Base-by-base conservation (phyloP, 2,329 filamentous ascomycete species). In the Phoma sp. region DNA sequence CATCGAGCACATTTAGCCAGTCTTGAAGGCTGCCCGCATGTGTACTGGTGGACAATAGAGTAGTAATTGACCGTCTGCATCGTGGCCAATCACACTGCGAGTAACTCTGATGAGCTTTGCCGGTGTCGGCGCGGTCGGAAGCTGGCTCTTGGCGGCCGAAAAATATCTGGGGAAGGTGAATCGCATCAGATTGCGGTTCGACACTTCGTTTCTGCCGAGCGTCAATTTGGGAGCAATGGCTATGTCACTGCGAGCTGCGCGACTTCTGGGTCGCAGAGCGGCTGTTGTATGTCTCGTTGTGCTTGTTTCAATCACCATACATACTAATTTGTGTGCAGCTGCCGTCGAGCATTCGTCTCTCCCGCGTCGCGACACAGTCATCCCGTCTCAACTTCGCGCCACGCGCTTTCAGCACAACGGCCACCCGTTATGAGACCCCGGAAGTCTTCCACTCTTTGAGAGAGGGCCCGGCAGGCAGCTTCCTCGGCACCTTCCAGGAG, bases 401-500 rank as follows among this genome's bases (percentile, higher is more conserved):
- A 25, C 69, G 69, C 48, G 32, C 67, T 26, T 71, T 74, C 55
- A 58, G 54, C 37, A 66, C 68, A 6, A 62, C 64, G 4, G 26
- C 52, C n/a, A 38, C 50, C 25, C 67, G 64, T 29, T 51, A 52
- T 42, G 65, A 73, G 10, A 48, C 60, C 5, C 67, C 69, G 9
- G 68, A 74, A 42, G 72, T 75, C 53, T 90, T 90, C 67, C 85
- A 85, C 53, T 83, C 87, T 2, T 84, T 89, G 70, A 79, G 85
- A 50, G 82, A 88, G 54, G 83, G 83, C 59, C 74, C 83, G 2
- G 67, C 76, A 4, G 78, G 92, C 14, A 85, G 90, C 65, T 87
- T 92, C 55, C 84, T 96, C 58, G 86, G 96, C 60, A 86, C 89
- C 33, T 87, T 91, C 28, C 84, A 73, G 39, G 68, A 75, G 15